Evolutionary conservation across 768 basidiomycete genomes (phyloP).

Genomic region (Pisolithus tinctorius): DNA sequence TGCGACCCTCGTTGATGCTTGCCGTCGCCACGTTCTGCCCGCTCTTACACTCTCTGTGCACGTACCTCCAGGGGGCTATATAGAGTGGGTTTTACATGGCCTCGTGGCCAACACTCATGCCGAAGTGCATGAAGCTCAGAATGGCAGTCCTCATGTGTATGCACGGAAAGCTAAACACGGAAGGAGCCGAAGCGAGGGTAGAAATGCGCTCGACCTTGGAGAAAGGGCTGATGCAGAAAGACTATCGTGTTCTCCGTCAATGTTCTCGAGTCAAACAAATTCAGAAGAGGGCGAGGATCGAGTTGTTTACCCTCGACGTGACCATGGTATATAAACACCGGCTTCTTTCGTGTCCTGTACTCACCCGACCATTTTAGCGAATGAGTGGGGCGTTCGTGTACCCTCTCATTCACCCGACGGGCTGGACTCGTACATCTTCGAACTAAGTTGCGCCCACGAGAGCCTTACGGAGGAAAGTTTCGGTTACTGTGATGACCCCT

Average conservation of each 20-base stretch:
- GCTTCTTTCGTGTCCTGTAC: neutral
- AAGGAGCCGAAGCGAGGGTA: slow-evolving; percentile 37
- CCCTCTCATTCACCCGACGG: slow-evolving; percentile 8
- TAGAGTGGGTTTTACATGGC: slow-evolving; percentile 26
- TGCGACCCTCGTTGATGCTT: slow-evolving; percentile 60
- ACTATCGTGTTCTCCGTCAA: slow-evolving; percentile 23
- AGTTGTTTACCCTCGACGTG: slow-evolving; percentile 23
- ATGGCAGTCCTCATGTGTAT: slow-evolving; percentile 1
- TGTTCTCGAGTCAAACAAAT: slow-evolving; percentile 8
- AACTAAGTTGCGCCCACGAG: slow-evolving; percentile 18
- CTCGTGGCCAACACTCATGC: slow-evolving; percentile 12
- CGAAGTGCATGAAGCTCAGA: slow-evolving; percentile 13
- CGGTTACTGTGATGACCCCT: neutral
- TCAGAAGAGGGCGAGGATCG: slow-evolving; percentile 17
- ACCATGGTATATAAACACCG: slow-evolving; percentile 12
- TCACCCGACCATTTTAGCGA: slow-evolving; percentile 13
- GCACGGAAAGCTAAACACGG: slow-evolving; percentile 33
- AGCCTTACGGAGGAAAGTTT: slow-evolving; percentile 19
- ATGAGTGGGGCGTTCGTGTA: slow-evolving; percentile 26
- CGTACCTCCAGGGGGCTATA: slow-evolving; percentile 26
- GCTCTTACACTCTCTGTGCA: slow-evolving; percentile 33
- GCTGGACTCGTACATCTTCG: slow-evolving; percentile 16
- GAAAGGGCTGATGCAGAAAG: slow-evolving; percentile 18
- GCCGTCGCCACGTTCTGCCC: slow-evolving; percentile 52
- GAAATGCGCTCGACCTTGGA: slow-evolving; percentile 33